phyloP scores from a whole-genome alignment of 208 protist species.

The Wallacemonas sp. region DNA sequence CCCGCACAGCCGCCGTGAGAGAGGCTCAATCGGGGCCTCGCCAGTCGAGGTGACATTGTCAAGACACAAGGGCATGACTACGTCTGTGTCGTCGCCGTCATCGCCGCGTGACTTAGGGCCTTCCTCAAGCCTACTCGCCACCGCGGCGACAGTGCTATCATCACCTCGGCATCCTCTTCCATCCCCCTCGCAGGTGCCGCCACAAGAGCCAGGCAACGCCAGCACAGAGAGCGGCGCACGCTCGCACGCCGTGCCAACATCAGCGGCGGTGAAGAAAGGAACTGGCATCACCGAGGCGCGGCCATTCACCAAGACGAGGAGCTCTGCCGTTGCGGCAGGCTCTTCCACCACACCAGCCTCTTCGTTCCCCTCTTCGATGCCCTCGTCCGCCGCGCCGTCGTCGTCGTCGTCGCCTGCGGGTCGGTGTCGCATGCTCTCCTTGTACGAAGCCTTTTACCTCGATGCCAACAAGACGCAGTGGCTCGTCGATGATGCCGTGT shows the following conservation, averaged over 20 bases:
- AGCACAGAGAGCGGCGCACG: too few species aligned
- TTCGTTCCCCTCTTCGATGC: not conserved
- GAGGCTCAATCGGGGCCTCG: too few species aligned
- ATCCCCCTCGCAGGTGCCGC: too few species aligned
- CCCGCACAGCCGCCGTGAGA: not conserved
- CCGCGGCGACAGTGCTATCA: too few species aligned
- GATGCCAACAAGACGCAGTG: slow-evolving; percentile 42
- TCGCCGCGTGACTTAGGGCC: not conserved
- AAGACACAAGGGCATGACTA: too few species aligned
- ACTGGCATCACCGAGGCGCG: too few species aligned
- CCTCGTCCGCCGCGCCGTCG: not conserved
- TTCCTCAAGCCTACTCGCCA: slow-evolving; percentile 12
- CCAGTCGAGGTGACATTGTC: not conserved
- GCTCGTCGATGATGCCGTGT: slow-evolving; percentile 71
- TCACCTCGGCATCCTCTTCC: too few species aligned
- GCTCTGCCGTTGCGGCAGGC: too few species aligned
- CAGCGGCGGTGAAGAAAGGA: too few species aligned
- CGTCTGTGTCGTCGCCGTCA: not conserved
- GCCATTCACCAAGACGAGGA: too few species aligned
- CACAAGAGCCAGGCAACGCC: too few species aligned
- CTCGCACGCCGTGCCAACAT: too few species aligned
- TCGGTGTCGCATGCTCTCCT: slow-evolving; percentile 34
- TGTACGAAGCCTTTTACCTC: slow-evolving; percentile 74
- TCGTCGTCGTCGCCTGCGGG: not conserved
- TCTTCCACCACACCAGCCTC: slow-evolving; percentile 3